Base-by-base conservation (phyloP, 2,329 filamentous ascomycete species). In the Trichoderma gracile region DNA sequence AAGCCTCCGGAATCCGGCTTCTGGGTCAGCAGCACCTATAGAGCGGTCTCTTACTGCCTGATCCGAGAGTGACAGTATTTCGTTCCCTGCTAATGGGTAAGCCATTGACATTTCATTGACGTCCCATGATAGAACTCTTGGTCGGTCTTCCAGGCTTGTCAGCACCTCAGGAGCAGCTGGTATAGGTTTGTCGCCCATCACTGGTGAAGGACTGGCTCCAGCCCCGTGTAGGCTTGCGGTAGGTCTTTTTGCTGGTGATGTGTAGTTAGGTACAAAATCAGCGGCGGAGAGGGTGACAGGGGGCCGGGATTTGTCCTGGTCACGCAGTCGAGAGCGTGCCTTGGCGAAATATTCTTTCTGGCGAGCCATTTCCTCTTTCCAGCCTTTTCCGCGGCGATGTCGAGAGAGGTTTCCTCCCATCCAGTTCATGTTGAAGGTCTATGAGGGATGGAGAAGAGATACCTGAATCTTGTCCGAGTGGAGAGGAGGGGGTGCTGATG, bases 301-400 rank as follows among this genome's bases (percentile, higher is more conserved):
- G 14, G 33, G 12, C 5, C 17, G 46, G 15, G 23, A 6, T 23
- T 30, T 25, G 14, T 19, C 14, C 21, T 56, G 27, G 19, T 69
- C 67, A 19, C 66, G 68, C 58, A 66, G 69, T 30, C 69, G 67
- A 53, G 68, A 67, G 12, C 75, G 75, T 5, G 71, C 72, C 62
- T 73, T 77, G 19, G 78, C 77, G 67, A 80, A 80, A 60, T 76
- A 74, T 59, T 75, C 67, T 50, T 74, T 76, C 66, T 80, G 78
- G 17, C 73, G 75, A 21, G 72, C 70, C 19, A 68, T 64, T 45
- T 78, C 75, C 30, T 71, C 67, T 21, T 75, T 74, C 70, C 69
- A 75, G 15, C 72, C 70, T 56, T 72, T 76, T 7, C 72, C 71
- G 42, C 73, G 72, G 27, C 74, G 72, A 65, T 79, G 73, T 9